Conservation (phyloP, 1,284 basidiomycete species). For the Inonotus hispidus region DNA sequence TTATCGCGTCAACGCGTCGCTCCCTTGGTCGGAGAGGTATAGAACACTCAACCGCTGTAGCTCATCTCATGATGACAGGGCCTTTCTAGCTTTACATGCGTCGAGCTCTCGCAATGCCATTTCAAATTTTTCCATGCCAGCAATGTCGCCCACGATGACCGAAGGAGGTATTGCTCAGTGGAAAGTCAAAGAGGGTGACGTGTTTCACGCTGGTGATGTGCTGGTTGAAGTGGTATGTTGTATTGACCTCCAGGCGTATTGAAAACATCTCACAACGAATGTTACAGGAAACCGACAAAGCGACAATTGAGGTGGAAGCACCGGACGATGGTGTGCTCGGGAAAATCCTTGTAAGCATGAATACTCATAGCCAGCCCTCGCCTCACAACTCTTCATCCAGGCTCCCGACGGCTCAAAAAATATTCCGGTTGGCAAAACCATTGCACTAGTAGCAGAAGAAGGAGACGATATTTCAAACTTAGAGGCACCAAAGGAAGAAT, state of each 20-base stretch:
- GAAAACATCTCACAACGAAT: constrained; percentile 12
- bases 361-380: neutral
- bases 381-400: constrained; percentile 36
- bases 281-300: constrained; percentile 94
- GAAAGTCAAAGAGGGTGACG: constrained; percentile 90
- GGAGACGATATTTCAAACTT: constrained; percentile 91
- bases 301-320: constrained; percentile 98
- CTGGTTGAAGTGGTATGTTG: constrained; percentile 85
- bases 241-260: neutral
- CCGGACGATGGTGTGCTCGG: constrained; percentile 94
- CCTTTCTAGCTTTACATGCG: constrained; percentile 50
- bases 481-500: constrained; percentile 60
- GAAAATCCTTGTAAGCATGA: constrained; percentile 74
- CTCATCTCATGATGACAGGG: neutral
- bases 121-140: constrained; percentile 80
- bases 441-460: constrained; percentile 94
- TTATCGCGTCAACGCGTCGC: neutral
- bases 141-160: constrained; percentile 99
- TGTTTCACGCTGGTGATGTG: constrained; percentile 84
- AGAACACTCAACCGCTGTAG: neutral
- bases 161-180: constrained; percentile 91
- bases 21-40: neutral
- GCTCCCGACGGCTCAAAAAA: constrained; percentile 78
- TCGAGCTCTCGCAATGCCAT: constrained; percentile 52
- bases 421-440: constrained; percentile 82